Percentiles rank a stretch among this genome's conserved stretches.
These are phyloP conservation scores for Diaporthe sp. DNA, from an alignment of 2,329 filamentous ascomycete genomes.

Conservation along the genomic window DNA sequence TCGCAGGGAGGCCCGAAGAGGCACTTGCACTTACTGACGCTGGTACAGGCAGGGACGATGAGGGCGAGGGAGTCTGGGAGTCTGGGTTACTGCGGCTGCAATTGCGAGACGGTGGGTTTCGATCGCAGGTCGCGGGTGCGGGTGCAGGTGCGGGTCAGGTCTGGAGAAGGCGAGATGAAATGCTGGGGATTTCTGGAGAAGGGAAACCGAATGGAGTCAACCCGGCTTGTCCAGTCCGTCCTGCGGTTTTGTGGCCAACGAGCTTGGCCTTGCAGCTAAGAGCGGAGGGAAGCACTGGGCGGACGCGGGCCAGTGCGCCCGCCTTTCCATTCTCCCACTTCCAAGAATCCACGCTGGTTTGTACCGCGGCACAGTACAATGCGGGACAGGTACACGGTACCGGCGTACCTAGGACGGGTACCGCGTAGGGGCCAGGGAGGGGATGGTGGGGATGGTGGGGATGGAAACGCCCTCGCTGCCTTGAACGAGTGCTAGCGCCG, in stretches of 20 bases:
- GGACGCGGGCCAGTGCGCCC: conserved; percentile 1
- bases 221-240: conserved; percentile 1
- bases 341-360: not conserved
- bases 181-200: conserved; percentile 42
- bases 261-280: conserved; percentile 1
- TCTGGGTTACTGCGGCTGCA: not conserved
- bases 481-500: conserved; percentile 36
- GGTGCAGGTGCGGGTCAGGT: conserved; percentile 32
- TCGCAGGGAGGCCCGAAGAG: not conserved
- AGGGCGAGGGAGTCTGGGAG: not conserved
- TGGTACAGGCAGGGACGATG: not conserved
- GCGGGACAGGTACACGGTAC: conserved; percentile 7
- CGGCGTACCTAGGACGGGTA: not conserved
- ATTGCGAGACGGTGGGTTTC: conserved; percentile 12
- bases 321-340: conserved; percentile 20
- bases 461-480: conserved; percentile 19
- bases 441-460: conserved; percentile 12
- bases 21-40: conserved; percentile 5
- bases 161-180: conserved; percentile 42
- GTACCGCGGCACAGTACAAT: conserved; percentile 8
- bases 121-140: conserved; percentile 29
- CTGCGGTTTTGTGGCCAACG: conserved; percentile 19
- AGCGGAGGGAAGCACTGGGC: conserved; percentile 11
- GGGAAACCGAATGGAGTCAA: conserved; percentile 29
- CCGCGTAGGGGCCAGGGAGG: not conserved